Evolutionary conservation across 345 rosid genomes (phyloP), one percentile per base, ranked within the genome.

Genomic region (Aegle marmelos): DNA sequence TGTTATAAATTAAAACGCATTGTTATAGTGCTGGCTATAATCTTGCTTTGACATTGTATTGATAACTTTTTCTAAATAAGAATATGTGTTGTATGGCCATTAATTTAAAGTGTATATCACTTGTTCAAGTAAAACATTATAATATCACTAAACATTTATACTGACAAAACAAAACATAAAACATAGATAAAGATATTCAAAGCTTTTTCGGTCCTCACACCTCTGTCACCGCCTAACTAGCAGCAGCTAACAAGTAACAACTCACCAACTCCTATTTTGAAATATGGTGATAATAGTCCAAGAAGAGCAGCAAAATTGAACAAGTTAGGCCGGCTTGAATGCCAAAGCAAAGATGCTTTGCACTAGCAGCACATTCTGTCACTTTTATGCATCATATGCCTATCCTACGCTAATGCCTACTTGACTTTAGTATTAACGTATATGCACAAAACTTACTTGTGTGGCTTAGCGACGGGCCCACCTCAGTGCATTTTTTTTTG

Each of bases 281-380:
- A 41, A 25, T 9, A 11, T 5, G 11, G 6, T 31, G 39, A 25
- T 11, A 45, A 28, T 62, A 48, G 28, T 74, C 60, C 77, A 62
- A 63, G 5, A 70, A 21, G 33, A 14, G 57, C 57, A 69, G 31
- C 61, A 53, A 53, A 10, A 4, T 54, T 30, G 11, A 71, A 31
- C 2, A 30, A 9, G 48, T 27, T 37, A 39, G 77, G 58, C 22
- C 7, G 41, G 22, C 45, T 62, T 62, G 6, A 28, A 63, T 63
- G 60, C 50, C 70, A 62, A 48, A 59, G 60, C 31, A 59, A 61
- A 74, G 77, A 74, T 62, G 37, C 77, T 27, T 62, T 64, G 50
- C 7, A 75, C 71, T 45, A 24, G 50, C 71, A 7, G 30, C 27
- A 16, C 5, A 3, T 19, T 30, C 36, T 6, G 62, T 41, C 30